Conservation (phyloP, 164 flowering plant genomes). For the Annona squamosa region DNA sequence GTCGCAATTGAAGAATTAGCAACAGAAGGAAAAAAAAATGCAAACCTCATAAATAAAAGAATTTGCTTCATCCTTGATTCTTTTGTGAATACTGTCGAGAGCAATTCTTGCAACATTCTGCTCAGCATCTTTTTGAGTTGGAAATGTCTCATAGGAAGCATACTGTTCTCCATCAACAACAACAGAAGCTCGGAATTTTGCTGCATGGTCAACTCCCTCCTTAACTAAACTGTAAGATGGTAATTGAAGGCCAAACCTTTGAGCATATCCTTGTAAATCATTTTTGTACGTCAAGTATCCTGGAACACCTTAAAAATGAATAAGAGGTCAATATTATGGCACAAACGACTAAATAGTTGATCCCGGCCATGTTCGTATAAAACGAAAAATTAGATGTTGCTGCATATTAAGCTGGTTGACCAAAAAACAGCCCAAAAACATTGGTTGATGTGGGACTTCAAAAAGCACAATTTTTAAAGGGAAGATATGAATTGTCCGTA, state of each 20-base stretch:
- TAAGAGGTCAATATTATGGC: too few species aligned
- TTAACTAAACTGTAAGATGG: slow-evolving; percentile 36
- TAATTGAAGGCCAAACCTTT: slow-evolving; percentile 26
- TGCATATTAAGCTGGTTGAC: too few species aligned
- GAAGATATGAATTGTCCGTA: too few species aligned
- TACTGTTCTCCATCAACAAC: slow-evolving; percentile 30
- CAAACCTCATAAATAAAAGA: slow-evolving; percentile 36
- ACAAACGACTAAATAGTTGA: too few species aligned
- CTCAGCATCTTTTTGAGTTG: slow-evolving; percentile 42
- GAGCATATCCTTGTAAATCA: slow-evolving; percentile 36
- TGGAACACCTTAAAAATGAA: slow-evolving; percentile 10
- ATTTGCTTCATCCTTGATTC: slow-evolving; percentile 27
- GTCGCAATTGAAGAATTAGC: background rate
- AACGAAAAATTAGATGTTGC: too few species aligned
- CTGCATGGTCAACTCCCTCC: slow-evolving; percentile 36
- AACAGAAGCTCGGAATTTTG: slow-evolving; percentile 38
- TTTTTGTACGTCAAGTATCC: slow-evolving; percentile 30
- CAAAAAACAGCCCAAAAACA: too few species aligned
- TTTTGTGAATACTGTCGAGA: slow-evolving; percentile 20
- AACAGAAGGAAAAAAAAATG: background rate
- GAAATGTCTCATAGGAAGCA: slow-evolving; percentile 27
- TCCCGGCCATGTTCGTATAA: too few species aligned
- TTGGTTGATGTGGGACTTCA: too few species aligned
- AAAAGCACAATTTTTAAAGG: too few species aligned
- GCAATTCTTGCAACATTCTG: slow-evolving; percentile 51